Conservation (phyloP, 2,329 filamentous ascomycete genomes). For the Hymenoscyphus infarciens region DNA sequence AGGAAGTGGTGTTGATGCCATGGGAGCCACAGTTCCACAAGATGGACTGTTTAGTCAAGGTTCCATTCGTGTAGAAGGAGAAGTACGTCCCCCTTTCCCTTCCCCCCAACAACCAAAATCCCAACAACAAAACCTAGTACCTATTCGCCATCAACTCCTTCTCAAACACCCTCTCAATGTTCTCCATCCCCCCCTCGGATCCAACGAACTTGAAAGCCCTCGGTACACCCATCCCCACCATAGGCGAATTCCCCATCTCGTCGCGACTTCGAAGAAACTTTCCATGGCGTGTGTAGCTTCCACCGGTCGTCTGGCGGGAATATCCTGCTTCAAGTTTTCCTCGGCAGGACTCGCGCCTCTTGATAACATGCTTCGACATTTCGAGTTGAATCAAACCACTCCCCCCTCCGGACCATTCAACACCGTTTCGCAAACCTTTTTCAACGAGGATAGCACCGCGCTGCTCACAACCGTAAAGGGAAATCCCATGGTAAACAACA, state of each 20-base stretch:
- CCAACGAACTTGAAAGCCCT: constrained; percentile 44
- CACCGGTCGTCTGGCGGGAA: constrained; percentile 42
- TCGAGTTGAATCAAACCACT: constrained; percentile 52
- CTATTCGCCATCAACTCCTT: constrained; percentile 48
- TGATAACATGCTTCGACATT: constrained; percentile 42
- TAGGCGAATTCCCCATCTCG: constrained; percentile 53
- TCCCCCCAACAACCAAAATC: background rate
- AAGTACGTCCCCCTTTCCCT: constrained; percentile 39
- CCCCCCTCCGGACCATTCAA: constrained; percentile 56
- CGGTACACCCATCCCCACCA: constrained; percentile 42
- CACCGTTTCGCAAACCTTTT: constrained; percentile 58
- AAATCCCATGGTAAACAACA: constrained; percentile 50
- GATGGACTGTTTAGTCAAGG: constrained; percentile 53
- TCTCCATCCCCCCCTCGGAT: constrained; percentile 41
- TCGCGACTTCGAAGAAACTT: constrained; percentile 45
- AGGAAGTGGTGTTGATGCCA: constrained; percentile 39
- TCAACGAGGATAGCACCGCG: constrained; percentile 49
- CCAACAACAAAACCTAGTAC: background rate
- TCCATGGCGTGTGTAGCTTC: constrained; percentile 46
- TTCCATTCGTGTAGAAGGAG: constrained; percentile 46
- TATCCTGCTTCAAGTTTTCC: constrained; percentile 43
- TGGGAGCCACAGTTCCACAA: constrained; percentile 40
- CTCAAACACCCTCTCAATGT: constrained; percentile 50
- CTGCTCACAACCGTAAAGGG: constrained; percentile 60
- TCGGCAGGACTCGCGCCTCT: constrained; percentile 40